Percentiles rank a stretch among this genome's conserved stretches.
Evolutionary conservation across 352 stramenopile species (phyloP).

Genomic region (Globisporangium splendens): DNA sequence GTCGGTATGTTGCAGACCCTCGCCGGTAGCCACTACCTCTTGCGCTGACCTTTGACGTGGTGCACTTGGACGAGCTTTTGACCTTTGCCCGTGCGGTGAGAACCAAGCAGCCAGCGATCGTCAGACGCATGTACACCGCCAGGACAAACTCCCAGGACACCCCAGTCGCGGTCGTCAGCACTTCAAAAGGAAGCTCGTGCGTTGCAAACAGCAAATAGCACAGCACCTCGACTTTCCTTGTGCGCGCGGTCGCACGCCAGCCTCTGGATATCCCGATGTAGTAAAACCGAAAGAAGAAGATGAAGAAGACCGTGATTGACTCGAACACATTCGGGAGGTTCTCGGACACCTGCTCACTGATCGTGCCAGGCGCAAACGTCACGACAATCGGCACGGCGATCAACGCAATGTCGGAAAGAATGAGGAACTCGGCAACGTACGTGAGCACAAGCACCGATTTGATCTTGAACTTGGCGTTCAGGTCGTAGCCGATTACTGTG

Average conservation of each 20-base stretch:
- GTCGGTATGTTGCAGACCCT: background rate
- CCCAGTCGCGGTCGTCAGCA: slow-evolving; percentile 11
- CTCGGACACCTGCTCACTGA: slow-evolving; percentile 11
- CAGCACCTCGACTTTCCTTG: slow-evolving; percentile 18
- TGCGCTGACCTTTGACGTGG: slow-evolving; percentile 4
- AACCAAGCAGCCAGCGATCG: slow-evolving; percentile 27
- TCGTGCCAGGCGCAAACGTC: background rate
- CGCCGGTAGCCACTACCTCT: no score
- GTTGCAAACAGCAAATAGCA: slow-evolving; percentile 27
- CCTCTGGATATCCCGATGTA: slow-evolving; percentile 25
- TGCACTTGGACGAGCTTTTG: slow-evolving; percentile 3
- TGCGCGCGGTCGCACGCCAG: slow-evolving; percentile 5
- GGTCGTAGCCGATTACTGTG: slow-evolving; percentile 26
- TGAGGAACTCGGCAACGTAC: slow-evolving; percentile 20
- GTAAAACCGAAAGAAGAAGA: slow-evolving; percentile 40
- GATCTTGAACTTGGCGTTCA: slow-evolving; percentile 24
- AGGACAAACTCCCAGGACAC: slow-evolving; percentile 38
- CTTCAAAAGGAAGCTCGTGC: slow-evolving; percentile 38
- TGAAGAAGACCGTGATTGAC: slow-evolving; percentile 27
- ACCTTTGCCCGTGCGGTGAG: slow-evolving; percentile 12
- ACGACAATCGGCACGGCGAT: slow-evolving; percentile 1
- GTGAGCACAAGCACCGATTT: slow-evolving; percentile 22
- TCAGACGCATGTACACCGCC: slow-evolving; percentile 35
- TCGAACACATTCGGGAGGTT: slow-evolving; percentile 26
- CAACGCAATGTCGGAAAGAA: slow-evolving; percentile 2